These are phyloP conservation scores for Cyamopsis tetragonoloba DNA, from an alignment of 306 rosid species.

Conservation along the genomic window DNA sequence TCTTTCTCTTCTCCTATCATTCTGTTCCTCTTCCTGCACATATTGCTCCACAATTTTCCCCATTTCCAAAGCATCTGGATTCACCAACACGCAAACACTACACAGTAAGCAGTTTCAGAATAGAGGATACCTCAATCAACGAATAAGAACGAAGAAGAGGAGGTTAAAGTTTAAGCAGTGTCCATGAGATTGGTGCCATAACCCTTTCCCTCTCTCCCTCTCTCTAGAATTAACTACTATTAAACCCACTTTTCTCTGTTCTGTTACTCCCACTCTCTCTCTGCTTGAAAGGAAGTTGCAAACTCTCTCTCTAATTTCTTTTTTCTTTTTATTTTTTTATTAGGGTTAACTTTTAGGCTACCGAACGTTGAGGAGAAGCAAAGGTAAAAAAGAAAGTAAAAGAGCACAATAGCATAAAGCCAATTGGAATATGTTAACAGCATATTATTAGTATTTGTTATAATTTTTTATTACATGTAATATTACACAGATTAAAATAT, in stretches of 20 bases:
- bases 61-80: slow-evolving; percentile 51
- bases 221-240: slow-evolving; percentile 19
- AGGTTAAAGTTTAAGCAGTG: slow-evolving; percentile 35
- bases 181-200: slow-evolving; percentile 4
- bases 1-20: neutral
- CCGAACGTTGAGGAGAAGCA: slow-evolving; percentile 83
- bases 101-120: neutral
- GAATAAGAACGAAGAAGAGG: neutral
- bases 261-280: slow-evolving; percentile 17
- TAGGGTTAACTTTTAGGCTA: slow-evolving; percentile 44
- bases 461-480: no score
- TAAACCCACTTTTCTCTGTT: slow-evolving; percentile 4
- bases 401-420: slow-evolving; percentile 28
- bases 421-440: slow-evolving; percentile 1
- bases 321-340: neutral
- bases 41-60: slow-evolving; percentile 33
- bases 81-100: neutral
- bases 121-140: neutral
- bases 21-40: slow-evolving; percentile 19
- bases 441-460: slow-evolving; percentile 28
- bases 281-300: neutral
- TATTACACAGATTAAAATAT: no score
- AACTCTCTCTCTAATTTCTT: neutral
- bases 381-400: slow-evolving; percentile 43
- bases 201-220: neutral